Base-by-base conservation (phyloP, 2,329 filamentous ascomycete genomes). In the Zalaria sp. region DNA sequence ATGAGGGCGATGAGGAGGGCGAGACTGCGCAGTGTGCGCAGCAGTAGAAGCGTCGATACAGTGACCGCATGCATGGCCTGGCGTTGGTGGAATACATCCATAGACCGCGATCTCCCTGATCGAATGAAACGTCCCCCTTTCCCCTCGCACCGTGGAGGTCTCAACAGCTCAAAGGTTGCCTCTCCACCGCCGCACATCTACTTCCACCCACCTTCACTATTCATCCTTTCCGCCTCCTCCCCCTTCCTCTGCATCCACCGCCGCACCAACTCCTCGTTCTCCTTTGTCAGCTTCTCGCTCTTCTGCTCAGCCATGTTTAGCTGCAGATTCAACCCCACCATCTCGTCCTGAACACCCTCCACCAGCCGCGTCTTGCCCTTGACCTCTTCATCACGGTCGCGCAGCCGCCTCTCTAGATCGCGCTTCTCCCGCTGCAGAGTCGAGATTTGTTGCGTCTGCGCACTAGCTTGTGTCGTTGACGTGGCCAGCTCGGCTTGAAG, bases 221-320 rank as follows among this genome's bases (percentile, higher is more conserved):
- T 96, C 81, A 94, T 88, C 47, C 76, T 79, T 43, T 91, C 83
- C 7, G 84, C 89, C 65, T 95, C 88, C 56, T 80, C 74, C 3
- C 79, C 81, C 74, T 91, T 91, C 48, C 81, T 72, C 56, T 77
- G 78, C 82, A 96, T 88, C 86, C 88, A 96, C 42, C 91, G 73
- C 58, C 87, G 81, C 41, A 95, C 79, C 42, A 98, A 69, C 50
- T 94, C 83, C 56, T 84, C 79, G 57, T 96, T 96, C 59, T 96
- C 91, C 45, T 71, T 72, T 56, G 79, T 75, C 47, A 93, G 66
- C 60, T 77, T 79, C 56, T 81, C 77, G 27, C 74, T 71, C 55
- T 78, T 77, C 57, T 88, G 75, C 58, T 93, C 87, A 3, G 81
- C 79, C 68, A 95, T 76, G 51, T 91, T 87, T 35, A 95, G 70